These are phyloP conservation scores for Lipomyces oligophaga DNA, from an alignment of 805 yeast species.

Conservation along the genomic window DNA sequence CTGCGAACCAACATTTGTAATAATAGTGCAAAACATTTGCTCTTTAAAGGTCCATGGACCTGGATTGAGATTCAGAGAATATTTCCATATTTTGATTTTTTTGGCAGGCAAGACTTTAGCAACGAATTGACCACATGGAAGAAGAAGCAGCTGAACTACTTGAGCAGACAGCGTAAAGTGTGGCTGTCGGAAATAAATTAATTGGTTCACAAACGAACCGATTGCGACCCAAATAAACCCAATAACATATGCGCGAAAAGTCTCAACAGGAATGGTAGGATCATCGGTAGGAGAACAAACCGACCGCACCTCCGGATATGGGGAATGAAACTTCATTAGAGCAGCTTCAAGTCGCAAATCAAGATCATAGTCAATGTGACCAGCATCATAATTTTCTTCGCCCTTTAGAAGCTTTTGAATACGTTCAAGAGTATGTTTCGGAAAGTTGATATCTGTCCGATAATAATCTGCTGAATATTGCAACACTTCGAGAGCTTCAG, in stretches of 20 bases:
- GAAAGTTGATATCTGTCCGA: slow-evolving; percentile 46
- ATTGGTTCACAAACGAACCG: slow-evolving; percentile 55
- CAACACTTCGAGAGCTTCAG: slow-evolving; percentile 41
- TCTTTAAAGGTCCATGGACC: slow-evolving; percentile 59
- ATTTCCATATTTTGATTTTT: slow-evolving; percentile 43
- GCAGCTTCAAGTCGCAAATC: slow-evolving; percentile 46
- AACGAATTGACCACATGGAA: slow-evolving; percentile 53
- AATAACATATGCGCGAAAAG: slow-evolving; percentile 52
- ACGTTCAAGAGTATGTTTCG: slow-evolving; percentile 39
- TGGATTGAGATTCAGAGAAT: slow-evolving; percentile 48
- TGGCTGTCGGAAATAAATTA: slow-evolving; percentile 57
- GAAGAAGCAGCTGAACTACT: slow-evolving; percentile 57
- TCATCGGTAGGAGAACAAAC: slow-evolving; percentile 41
- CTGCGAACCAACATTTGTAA: slow-evolving; percentile 29
- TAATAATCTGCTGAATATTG: slow-evolving; percentile 41
- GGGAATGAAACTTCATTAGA: slow-evolving; percentile 44
- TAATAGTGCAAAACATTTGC: slow-evolving; percentile 57
- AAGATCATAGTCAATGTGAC: slow-evolving; percentile 28
- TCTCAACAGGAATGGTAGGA: slow-evolving; percentile 46
- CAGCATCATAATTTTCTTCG: slow-evolving; percentile 29
- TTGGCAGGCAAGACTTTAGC: slow-evolving; percentile 46
- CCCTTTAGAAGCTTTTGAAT: slow-evolving; percentile 37
- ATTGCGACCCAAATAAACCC: slow-evolving; percentile 51
- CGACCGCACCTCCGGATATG: slow-evolving; percentile 54
- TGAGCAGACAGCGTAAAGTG: slow-evolving; percentile 48